Conservation (phyloP, 805 yeast species). For the Trichomonascus vanleenenianus region DNA sequence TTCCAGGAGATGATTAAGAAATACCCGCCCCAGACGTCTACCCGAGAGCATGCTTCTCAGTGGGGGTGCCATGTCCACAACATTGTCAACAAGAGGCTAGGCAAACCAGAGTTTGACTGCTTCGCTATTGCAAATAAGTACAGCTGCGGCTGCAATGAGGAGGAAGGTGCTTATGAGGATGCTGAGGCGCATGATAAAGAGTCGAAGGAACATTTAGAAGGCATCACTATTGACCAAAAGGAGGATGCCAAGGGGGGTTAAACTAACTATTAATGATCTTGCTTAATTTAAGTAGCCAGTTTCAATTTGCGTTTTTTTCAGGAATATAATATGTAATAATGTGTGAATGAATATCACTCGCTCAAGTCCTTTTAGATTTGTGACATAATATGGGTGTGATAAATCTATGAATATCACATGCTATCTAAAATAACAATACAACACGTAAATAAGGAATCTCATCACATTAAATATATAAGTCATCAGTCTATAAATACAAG, state of each 20-base stretch:
- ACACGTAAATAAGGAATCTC: neutral
- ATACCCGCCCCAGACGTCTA: conserved; percentile 77
- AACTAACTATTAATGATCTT: no score
- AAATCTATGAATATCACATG: no score
- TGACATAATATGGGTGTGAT: no score
- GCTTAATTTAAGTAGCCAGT: no score
- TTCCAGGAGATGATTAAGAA: conserved; percentile 60
- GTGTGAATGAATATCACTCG: no score
- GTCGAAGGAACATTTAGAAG: neutral
- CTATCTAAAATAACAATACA: no score
- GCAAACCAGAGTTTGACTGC: conserved; percentile 75
- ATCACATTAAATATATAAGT: neutral
- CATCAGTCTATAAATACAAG: neutral
- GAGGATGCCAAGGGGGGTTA: conserved; percentile 5
- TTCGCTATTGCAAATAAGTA: conserved; percentile 78
- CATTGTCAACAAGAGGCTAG: conserved; percentile 65
- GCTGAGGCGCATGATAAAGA: conserved; percentile 21
- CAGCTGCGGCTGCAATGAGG: conserved; percentile 92
- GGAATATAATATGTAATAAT: no score
- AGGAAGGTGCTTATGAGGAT: conserved; percentile 44
- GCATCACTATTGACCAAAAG: conserved; percentile 2
- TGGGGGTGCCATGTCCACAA: conserved; percentile 97
- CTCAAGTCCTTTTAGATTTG: no score
- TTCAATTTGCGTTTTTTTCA: no score
- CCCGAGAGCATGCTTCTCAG: conserved; percentile 73